A percentile compares a stretch with the other conserved stretches of the same genome.
Evolutionary conservation across 2,329 filamentous ascomycete genomes (phyloP).

Genomic region (Fonsecaea pugnacius): DNA sequence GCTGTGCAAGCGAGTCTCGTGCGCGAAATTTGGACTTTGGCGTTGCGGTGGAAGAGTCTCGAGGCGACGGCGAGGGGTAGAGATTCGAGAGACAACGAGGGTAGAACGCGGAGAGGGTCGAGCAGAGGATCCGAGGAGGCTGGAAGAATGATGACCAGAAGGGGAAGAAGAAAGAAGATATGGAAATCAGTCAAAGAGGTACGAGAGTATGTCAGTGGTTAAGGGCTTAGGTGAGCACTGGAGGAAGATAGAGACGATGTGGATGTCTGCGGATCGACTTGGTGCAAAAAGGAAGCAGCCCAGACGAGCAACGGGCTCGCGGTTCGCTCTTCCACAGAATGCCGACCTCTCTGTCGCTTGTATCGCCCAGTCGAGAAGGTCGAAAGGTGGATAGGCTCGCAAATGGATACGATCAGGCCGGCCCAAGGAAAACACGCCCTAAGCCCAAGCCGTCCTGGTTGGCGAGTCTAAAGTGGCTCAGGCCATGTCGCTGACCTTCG

Average conservation of each 20-base stretch:
- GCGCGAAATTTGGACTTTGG: neutral
- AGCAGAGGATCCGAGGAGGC: slow-evolving; percentile 25
- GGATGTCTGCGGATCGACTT: slow-evolving; percentile 30
- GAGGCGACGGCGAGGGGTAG: slow-evolving; percentile 18
- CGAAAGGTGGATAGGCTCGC: neutral
- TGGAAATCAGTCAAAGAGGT: slow-evolving; percentile 19
- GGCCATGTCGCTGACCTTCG: slow-evolving; percentile 4
- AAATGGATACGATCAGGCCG: slow-evolving; percentile 16
- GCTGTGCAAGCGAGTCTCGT: neutral
- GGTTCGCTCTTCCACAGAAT: slow-evolving; percentile 6
- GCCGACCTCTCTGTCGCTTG: slow-evolving; percentile 1
- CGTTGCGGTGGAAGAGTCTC: neutral
- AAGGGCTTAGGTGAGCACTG: slow-evolving; percentile 34
- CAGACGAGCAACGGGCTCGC: slow-evolving; percentile 8
- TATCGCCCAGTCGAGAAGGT: slow-evolving; percentile 1
- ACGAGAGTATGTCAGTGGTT: slow-evolving; percentile 18
- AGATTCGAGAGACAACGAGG: slow-evolving; percentile 15
- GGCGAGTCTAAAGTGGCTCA: slow-evolving; percentile 12
- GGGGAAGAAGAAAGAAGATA: slow-evolving; percentile 20
- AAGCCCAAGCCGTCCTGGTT: slow-evolving; percentile 10
- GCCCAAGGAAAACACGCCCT: slow-evolving; percentile 12
- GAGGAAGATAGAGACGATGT: slow-evolving; percentile 20
- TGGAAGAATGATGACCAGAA: slow-evolving; percentile 24
- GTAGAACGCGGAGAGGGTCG: slow-evolving; percentile 19
- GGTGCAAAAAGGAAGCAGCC: slow-evolving; percentile 15